Evolutionary conservation across 2,329 filamentous ascomycete genomes (phyloP).

Genomic region (Aspergillus felis): DNA sequence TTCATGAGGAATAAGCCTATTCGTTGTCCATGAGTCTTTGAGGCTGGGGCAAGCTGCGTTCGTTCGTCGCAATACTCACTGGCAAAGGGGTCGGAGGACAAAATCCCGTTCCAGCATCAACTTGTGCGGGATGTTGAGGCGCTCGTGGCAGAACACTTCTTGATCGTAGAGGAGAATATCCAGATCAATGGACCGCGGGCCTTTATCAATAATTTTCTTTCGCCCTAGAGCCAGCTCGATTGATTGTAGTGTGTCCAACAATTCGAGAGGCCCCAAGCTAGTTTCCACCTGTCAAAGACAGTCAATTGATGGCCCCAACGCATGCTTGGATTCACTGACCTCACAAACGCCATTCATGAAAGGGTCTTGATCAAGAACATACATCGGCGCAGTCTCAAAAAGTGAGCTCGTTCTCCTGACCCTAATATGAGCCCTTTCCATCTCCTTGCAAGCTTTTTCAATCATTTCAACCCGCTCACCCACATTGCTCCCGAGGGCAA

Average conservation of each 20-base stretch:
- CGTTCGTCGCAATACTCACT: conserved; percentile 23
- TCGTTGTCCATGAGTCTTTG: background rate
- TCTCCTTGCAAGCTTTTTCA: conserved; percentile 73
- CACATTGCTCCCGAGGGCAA: conserved; percentile 90
- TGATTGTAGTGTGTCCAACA: conserved; percentile 75
- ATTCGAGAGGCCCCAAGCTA: conserved; percentile 64
- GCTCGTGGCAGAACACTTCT: conserved; percentile 60
- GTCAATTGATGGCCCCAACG: conserved; percentile 1
- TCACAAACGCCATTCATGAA: conserved; percentile 94
- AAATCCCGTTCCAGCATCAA: conserved; percentile 90
- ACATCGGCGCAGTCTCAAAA: conserved; percentile 97
- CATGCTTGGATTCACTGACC: conserved; percentile 50
- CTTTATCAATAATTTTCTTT: conserved; percentile 84
- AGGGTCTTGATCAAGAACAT: conserved; percentile 78
- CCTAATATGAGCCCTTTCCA: conserved; percentile 68
- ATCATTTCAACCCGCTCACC: conserved; percentile 83
- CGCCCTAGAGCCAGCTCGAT: conserved; percentile 80
- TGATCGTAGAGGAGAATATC: conserved; percentile 84
- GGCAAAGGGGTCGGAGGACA: conserved; percentile 77
- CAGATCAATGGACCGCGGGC: conserved; percentile 88
- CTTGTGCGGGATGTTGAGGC: conserved; percentile 79
- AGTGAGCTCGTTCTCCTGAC: conserved; percentile 79
- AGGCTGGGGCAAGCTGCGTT: background rate
- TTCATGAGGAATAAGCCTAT: conserved; percentile 41
- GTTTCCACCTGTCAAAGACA: conserved; percentile 68